These are phyloP conservation scores for Litsea cubeba DNA, from an alignment of 164 flowering plant genomes.

Conservation along the genomic window DNA sequence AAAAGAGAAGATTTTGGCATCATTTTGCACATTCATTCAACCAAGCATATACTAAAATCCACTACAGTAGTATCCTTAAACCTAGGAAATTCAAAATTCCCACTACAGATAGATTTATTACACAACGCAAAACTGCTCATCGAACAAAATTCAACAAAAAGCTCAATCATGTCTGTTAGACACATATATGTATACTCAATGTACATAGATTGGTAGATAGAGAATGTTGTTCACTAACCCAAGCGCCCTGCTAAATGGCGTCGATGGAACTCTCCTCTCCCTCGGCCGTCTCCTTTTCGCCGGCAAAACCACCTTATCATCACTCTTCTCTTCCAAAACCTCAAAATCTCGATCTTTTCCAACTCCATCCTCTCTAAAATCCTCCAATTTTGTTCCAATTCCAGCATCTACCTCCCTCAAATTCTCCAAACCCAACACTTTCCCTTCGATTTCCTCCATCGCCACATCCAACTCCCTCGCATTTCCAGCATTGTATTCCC, in stretches of 20 bases:
- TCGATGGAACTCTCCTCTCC: slow-evolving; percentile 91
- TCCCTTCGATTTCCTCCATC: neutral
- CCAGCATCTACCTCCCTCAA: neutral
- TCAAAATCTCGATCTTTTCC: slow-evolving; percentile 6
- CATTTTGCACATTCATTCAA: neutral
- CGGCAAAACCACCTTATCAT: slow-evolving; percentile 1
- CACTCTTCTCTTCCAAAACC: neutral
- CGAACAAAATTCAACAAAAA: too few species aligned
- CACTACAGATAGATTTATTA: too few species aligned
- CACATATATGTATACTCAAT: neutral
- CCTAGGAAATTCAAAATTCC: too few species aligned
- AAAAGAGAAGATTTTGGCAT: too few species aligned
- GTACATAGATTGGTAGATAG: neutral
- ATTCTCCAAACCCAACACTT: slow-evolving; percentile 8
- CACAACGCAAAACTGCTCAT: too few species aligned
- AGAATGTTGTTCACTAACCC: slow-evolving; percentile 48
- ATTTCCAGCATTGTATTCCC: neutral
- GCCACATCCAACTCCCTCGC: neutral
- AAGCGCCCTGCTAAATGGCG: slow-evolving; percentile 77
- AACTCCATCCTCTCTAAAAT: neutral
- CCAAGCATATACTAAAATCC: neutral
- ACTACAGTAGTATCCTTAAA: neutral
- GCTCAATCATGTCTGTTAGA: too few species aligned
- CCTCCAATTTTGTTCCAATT: neutral
- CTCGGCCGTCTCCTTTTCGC: slow-evolving; percentile 59